Evolutionary conservation across 805 yeast species (phyloP).

Genomic region (Komagataella populi): DNA sequence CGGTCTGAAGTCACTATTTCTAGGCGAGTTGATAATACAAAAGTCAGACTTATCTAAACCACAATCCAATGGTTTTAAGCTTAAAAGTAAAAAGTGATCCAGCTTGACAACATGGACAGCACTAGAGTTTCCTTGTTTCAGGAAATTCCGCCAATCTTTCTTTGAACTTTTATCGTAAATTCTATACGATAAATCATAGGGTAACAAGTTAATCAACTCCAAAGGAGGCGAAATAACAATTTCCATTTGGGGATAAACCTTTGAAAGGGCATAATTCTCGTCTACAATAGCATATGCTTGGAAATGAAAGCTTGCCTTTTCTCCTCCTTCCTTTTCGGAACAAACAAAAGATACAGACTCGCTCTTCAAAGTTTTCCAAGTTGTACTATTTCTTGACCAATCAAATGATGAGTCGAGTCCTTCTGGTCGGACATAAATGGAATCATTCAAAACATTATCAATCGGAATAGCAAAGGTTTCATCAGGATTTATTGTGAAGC

Average conservation of each 20-base stretch:
- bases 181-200: constrained; percentile 64
- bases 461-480: constrained; percentile 61
- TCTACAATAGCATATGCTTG: constrained; percentile 61
- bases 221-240: constrained; percentile 74
- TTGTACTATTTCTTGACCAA: constrained; percentile 49
- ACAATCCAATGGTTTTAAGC: constrained; percentile 50
- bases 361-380: constrained; percentile 50
- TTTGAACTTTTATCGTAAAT: constrained; percentile 63
- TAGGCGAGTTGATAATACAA: constrained; percentile 56
- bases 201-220: constrained; percentile 72
- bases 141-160: constrained; percentile 48
- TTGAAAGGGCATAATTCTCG: constrained; percentile 53
- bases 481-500: constrained; percentile 37
- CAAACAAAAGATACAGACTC: constrained; percentile 50
- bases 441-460: constrained; percentile 43
- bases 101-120: constrained; percentile 73
- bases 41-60: constrained; percentile 58
- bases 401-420: constrained; percentile 33
- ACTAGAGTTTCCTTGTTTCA: constrained; percentile 53
- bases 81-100: constrained; percentile 54
- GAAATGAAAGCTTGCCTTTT: constrained; percentile 41
- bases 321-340: constrained; percentile 19
- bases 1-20: constrained; percentile 35
- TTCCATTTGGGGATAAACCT: constrained; percentile 74
- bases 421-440: constrained; percentile 49